phyloP scores from a whole-genome alignment of 2,329 filamentous ascomycete genomes.

The Leptographium radiaticola region DNA sequence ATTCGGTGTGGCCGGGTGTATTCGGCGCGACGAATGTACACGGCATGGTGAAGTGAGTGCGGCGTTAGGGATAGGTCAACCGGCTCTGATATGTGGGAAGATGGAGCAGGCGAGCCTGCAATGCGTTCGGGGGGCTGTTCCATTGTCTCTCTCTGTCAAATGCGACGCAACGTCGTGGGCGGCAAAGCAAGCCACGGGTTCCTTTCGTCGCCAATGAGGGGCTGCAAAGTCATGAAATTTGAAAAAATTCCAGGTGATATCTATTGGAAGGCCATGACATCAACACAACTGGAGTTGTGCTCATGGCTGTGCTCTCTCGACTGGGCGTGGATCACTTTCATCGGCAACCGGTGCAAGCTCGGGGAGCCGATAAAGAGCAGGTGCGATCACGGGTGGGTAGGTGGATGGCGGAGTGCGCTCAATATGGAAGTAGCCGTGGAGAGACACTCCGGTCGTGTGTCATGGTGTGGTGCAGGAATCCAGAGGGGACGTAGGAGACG shows the following conservation, averaged over 20 bases:
- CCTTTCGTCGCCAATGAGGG: background rate
- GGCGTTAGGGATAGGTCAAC: constrained; percentile 32
- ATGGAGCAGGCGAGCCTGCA: constrained; percentile 19
- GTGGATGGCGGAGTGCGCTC: no score
- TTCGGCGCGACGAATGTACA: constrained; percentile 64
- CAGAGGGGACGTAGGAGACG: no score
- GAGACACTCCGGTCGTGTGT: no score
- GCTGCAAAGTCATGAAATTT: background rate
- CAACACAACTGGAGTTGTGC: background rate
- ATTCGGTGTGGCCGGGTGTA: constrained; percentile 65
- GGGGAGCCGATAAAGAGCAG: background rate
- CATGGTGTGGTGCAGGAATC: no score
- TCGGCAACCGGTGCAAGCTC: background rate
- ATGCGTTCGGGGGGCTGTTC: background rate
- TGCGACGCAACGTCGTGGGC: background rate
- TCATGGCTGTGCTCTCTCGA: no score
- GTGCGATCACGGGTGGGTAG: background rate
- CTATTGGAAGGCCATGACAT: background rate
- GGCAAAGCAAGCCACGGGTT: background rate
- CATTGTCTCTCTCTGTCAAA: background rate
- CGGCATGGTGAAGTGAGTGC: constrained; percentile 46
- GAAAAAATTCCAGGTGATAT: background rate
- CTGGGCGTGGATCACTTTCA: no score
- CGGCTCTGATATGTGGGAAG: constrained; percentile 26
- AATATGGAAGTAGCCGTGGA: no score